Base-by-base conservation (phyloP, 176 grass and related monocot species). In the Secale cereale region DNA sequence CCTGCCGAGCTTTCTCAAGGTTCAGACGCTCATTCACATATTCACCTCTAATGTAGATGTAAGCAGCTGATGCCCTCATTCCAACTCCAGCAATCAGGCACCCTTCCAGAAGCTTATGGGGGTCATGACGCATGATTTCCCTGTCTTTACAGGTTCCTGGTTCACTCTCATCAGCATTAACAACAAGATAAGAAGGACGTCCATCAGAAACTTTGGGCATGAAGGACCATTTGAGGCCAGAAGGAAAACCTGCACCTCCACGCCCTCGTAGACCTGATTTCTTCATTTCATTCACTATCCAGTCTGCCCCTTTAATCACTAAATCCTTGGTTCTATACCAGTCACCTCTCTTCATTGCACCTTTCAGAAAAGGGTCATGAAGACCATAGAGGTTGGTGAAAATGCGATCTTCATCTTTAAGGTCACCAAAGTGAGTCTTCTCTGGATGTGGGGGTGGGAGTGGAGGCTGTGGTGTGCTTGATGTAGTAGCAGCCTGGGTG, bases 121-220 rank as follows among this genome's bases (percentile, higher is more conserved):
- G 95, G 74, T 95, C 92, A 82, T 95, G 95, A 19, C 92, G 84
- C 92, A 98, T 98, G 22, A 98, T 98, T 88, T 97, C 95, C 90
- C 92, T 88, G 77, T 98, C 95, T 79, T 98, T 98, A 81, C 95
- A 98, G 46, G 91, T 98, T 70, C 95, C 95, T 83, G 95, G 95
- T 64, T 98, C 89, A 79, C 92, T 94, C 91, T 98, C 95, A 91
- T 98, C 95, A 82, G 95, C 95, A 86, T 98, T 98, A 77, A 98
- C 90, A 40, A 98, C 92, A 84, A 98, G 92, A 85, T 94, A 94
- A 20, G 92, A 98, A 78, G 95, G 92, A 12, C 91, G 89, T 7
- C 91, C 92, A 82, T 98, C 95, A 32, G 91, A 95, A 22, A 95
- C 92, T 88, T 98, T 94, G 29, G 95, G 95, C 92, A 98, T 98